Base-by-base conservation (phyloP, 331 rosid species). In the Pyrus hybrid region DNA sequence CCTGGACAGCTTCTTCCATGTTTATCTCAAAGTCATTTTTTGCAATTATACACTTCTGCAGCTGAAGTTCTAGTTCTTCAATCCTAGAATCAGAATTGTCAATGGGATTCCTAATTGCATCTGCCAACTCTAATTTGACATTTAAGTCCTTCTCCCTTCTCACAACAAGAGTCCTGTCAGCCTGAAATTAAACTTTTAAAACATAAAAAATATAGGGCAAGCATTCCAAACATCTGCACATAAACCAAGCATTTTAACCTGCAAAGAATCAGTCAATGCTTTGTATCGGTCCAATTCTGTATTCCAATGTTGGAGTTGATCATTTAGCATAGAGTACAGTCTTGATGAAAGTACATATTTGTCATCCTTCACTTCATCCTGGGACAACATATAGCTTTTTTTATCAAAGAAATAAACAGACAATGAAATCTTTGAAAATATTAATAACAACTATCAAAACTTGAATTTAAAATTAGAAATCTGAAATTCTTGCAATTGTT, bases 271-370 rank as follows among this genome's bases (percentile, higher is more conserved):
- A 25, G 82, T 78, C 87, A 90, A 77, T 33, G 81, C 80, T 84
- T 81, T 94, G 77, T 89, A 90, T 60, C 84, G 83, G 67, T 82
- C 90, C 88, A 85, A 74, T 80, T 94, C 97, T 74, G 92, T 76
- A 62, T 75, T 87, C 97, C 97, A 94, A 81, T 89, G 97, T 74
- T 90, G 99, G 74, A 90, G 92, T 85, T 94, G 99, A 84, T 94
- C 99, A 67, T 86, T 90, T 41, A 80, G 83, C 87, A 89, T 80
- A 77, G 86, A 78, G 81, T 92, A 92, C 35, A 88, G 62, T 74
- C 96, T 86, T 5, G 97, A 88, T 45, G 95, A 77, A 73, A 76
- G 86, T 35, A 90, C 87, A 74, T 90, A 92, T 71, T 94, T 94
- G 51, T 90, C 97, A 85, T 90, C 97, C 78, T 82, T 92, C 82